Evolutionary conservation across 345 rosid species (phyloP).

Genomic region (Cardamine resedifolia): DNA sequence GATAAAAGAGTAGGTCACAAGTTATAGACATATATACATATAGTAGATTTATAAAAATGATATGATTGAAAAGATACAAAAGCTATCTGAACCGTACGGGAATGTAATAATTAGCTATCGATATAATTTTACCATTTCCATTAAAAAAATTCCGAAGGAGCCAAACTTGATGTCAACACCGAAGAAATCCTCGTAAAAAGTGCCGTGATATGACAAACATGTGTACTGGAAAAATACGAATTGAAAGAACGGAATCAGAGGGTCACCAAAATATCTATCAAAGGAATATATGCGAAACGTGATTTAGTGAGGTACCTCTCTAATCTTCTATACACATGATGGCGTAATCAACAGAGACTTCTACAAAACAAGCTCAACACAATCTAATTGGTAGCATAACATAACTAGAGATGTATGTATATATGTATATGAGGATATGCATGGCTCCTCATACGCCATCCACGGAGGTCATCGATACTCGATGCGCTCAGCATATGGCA

Average conservation of each 20-base stretch:
- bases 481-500: conserved; percentile 84
- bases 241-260: conserved; percentile 28
- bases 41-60: conserved; percentile 12
- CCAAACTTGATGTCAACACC: conserved; percentile 32
- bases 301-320: conserved; percentile 17
- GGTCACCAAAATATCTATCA: conserved; percentile 30
- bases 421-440: conserved; percentile 52
- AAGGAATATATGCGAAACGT: conserved; percentile 14
- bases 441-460: conserved; percentile 99
- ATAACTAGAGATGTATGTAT: neutral
- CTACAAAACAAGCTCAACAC: conserved; percentile 13
- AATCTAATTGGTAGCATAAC: conserved; percentile 12
- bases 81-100: conserved; percentile 22
- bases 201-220: conserved; percentile 33
- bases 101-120: conserved; percentile 34
- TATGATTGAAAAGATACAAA: conserved; percentile 26
- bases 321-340: conserved; percentile 12
- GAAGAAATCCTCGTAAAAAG: conserved; percentile 33
- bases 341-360: neutral
- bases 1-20: conserved; percentile 15
- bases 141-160: neutral
- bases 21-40: neutral
- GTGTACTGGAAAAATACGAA: conserved; percentile 29
- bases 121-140: conserved; percentile 11
- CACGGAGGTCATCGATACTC: conserved; percentile 69